Base-by-base conservation (phyloP, 805 yeast species). In the Wickerhamomyces subpelliculosus region DNA sequence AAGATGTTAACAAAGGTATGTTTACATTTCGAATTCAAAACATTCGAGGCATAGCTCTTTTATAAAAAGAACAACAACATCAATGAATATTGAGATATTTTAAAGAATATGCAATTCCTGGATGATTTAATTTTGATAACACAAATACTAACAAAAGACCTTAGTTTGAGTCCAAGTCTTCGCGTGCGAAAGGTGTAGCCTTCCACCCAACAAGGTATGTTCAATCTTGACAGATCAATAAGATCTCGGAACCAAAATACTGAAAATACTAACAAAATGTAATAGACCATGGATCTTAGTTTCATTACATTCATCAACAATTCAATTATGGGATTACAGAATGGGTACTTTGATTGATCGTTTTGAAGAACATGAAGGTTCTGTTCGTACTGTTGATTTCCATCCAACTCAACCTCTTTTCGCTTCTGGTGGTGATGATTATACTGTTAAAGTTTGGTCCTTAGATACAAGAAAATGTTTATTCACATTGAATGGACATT, bases 251-350 rank as follows among this genome's bases (percentile, higher is more conserved):
- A n/a, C n/a, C n/a, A n/a, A n/a, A n/a, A n/a, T n/a, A n/a, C n/a
- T n/a, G n/a, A n/a, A n/a, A n/a, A n/a, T n/a, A n/a, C n/a, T n/a
- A n/a, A n/a, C n/a, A n/a, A n/a, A n/a, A n/a, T n/a, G n/a, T n/a
- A 54, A 51, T 34, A 73, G 93, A 61, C 97, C 98, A 42, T 93
- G 96, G 97, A 86, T 88, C 43, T 72, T 93, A 52, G 97, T 89
- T 25, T 88, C 97, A 8, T 72, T 94, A 44, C 93, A 90, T 62
- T 85, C 96, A 21, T 87, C 96, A n/a, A 88, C 96, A n/a, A 90
- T 93, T 60, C 98, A 94, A 63, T 72, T 93, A 47, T 93, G 99
- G 99, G 99, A 93, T 64, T 93, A 94, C 65, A 80, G 99, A 56
- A 93, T 93, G 99, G 99, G 99, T 32, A 88, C 97, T 4, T 67